phyloP scores from a whole-genome alignment of 2,329 filamentous ascomycete species.

The Sporothrix globosa region DNA sequence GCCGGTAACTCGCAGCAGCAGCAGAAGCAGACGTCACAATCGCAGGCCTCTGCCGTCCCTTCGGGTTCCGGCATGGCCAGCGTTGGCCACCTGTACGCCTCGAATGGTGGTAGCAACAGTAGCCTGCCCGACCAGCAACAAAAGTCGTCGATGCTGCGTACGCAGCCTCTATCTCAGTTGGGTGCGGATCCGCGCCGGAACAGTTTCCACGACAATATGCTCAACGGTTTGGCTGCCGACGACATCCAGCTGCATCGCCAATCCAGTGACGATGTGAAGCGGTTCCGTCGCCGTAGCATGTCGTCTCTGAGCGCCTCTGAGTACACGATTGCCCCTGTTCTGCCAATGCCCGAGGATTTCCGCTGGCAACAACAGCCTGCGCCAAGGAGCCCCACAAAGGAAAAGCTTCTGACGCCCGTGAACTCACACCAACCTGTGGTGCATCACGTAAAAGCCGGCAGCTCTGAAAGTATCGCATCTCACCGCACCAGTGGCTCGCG shows the following conservation, averaged over 20 bases:
- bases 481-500: slow-evolving; percentile 62
- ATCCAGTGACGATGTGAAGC: slow-evolving; percentile 69
- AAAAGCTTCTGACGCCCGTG: slow-evolving; percentile 45
- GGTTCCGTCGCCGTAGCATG: slow-evolving; percentile 81
- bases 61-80: slow-evolving; percentile 59
- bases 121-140: slow-evolving; percentile 44
- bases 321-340: slow-evolving; percentile 46
- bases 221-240: slow-evolving; percentile 61
- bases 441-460: slow-evolving; percentile 55
- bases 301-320: slow-evolving; percentile 62
- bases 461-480: slow-evolving; percentile 67
- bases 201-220: slow-evolving; percentile 52
- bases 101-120: slow-evolving; percentile 50
- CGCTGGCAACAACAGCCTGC: slow-evolving; percentile 40
- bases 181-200: slow-evolving; percentile 52
- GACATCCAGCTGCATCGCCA: slow-evolving; percentile 67
- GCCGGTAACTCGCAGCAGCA: slow-evolving; percentile 51
- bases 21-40: slow-evolving; percentile 35
- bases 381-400: slow-evolving; percentile 45
- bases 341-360: slow-evolving; percentile 45
- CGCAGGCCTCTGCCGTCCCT: slow-evolving; percentile 48
- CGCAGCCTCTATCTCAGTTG: slow-evolving; percentile 41
- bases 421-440: slow-evolving; percentile 39
- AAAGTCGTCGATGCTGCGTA: slow-evolving; percentile 41
- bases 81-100: slow-evolving; percentile 52